Evolutionary conservation across 306 rosid genomes (phyloP).

Genomic region (Corylus avellana): DNA sequence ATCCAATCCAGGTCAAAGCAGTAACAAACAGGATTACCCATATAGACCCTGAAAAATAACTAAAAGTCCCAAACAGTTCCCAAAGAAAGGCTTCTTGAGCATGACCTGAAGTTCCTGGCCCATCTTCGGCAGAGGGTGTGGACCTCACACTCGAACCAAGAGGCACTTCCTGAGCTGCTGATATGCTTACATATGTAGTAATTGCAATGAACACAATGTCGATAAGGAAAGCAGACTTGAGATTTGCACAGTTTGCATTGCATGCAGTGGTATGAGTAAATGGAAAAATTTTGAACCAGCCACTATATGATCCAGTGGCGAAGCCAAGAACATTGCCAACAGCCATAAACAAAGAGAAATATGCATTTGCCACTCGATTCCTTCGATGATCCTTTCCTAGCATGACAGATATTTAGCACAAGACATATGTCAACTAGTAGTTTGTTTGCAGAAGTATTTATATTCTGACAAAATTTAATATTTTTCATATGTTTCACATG

Average conservation of each 20-base stretch:
- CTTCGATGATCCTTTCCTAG: constrained; percentile 88
- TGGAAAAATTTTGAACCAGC: constrained; percentile 80
- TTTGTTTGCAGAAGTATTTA: not conserved
- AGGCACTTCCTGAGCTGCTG: constrained; percentile 75
- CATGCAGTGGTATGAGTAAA: constrained; percentile 73
- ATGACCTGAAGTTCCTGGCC: constrained; percentile 50
- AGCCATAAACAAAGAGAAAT: constrained; percentile 92
- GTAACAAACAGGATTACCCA: constrained; percentile 78
- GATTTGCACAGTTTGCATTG: constrained; percentile 83
- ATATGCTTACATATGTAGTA: constrained; percentile 68
- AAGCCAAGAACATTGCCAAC: constrained; percentile 89
- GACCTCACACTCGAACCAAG: constrained; percentile 39
- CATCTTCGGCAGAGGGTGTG: constrained; percentile 40
- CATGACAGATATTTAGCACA: constrained; percentile 31
- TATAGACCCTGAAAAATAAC: constrained; percentile 65
- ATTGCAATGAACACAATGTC: constrained; percentile 61
- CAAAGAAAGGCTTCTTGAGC: constrained; percentile 86
- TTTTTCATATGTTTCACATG: not conserved
- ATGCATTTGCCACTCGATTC: constrained; percentile 93
- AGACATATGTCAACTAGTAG: constrained; percentile 23
- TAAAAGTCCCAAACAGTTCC: constrained; percentile 88
- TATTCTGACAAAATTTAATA: not conserved
- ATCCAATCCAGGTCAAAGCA: constrained; percentile 88
- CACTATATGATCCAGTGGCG: constrained; percentile 84
- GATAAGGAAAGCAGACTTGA: constrained; percentile 86